Conservation (phyloP, 441 rosid species). For the Rhodomyrtus psidioides region DNA sequence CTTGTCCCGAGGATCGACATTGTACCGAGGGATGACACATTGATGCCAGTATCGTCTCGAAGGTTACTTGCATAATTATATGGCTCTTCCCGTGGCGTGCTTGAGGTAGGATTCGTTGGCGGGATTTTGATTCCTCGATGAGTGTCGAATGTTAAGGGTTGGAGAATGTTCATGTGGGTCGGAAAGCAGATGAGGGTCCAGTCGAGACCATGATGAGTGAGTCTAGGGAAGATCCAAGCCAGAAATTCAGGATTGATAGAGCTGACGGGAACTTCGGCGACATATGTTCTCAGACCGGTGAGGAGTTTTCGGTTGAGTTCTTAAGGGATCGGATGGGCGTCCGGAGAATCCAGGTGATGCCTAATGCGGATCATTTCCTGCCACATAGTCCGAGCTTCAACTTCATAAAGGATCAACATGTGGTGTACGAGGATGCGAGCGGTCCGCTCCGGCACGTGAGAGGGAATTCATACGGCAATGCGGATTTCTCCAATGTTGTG, state of each 20-base stretch:
- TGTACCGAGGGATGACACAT: background rate
- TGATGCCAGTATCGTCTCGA: background rate
- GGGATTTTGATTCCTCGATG: background rate
- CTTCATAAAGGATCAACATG: conserved; percentile 11
- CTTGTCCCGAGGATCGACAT: background rate
- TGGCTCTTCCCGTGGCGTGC: background rate
- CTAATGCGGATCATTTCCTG: conserved; percentile 17
- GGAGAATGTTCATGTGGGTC: background rate
- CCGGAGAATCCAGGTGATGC: conserved; percentile 22
- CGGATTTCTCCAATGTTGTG: conserved; percentile 29
- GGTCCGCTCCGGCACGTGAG: conserved; percentile 26
- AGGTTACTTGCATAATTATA: background rate
- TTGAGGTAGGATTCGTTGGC: background rate
- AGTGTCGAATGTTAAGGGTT: background rate
- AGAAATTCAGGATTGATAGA: conserved; percentile 19
- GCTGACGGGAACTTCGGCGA: conserved; percentile 19
- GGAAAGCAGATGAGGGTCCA: background rate
- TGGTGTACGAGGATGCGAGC: conserved; percentile 37
- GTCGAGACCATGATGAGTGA: conserved; percentile 41
- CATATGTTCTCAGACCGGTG: conserved; percentile 51
- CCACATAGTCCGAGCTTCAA: conserved; percentile 8
- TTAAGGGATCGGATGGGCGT: conserved; percentile 30
- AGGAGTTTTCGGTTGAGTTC: conserved; percentile 52
- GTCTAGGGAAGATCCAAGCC: conserved; percentile 33
- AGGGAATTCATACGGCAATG: conserved; percentile 16